A percentile compares a stretch with the other conserved stretches of the same genome.
Evolutionary conservation across 495 filamentous ascomycete genomes (phyloP).

Genomic region (Chaetomium fimeti): DNA sequence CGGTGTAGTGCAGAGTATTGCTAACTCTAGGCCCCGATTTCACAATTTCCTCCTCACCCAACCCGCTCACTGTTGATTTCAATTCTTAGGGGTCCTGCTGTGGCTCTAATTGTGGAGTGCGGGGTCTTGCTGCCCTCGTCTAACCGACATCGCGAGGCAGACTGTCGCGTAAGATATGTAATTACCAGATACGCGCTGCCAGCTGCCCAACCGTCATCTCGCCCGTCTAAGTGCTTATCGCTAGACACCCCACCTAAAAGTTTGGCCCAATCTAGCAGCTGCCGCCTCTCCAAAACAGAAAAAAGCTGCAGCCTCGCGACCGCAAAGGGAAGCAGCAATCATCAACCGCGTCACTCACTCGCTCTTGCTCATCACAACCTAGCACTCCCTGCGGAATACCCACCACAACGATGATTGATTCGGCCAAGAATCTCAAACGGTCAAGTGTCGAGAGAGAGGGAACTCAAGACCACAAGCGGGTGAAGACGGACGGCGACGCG

Average conservation of each 20-base stretch:
- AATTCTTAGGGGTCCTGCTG: constrained; percentile 5
- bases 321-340: constrained; percentile 8
- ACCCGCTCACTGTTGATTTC: constrained; percentile 11
- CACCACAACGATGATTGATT: constrained; percentile 22
- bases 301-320: constrained; percentile 26
- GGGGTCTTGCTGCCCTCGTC: constrained; percentile 2
- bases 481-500: constrained; percentile 37
- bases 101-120: constrained; percentile 12
- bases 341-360: background rate
- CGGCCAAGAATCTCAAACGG: constrained; percentile 32
- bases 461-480: constrained; percentile 35
- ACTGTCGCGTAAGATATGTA: background rate
- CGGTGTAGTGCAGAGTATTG: background rate
- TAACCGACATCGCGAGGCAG: background rate
- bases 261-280: constrained; percentile 16
- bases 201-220: background rate
- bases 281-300: constrained; percentile 19
- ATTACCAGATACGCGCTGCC: background rate
- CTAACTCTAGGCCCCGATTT: background rate
- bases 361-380: background rate
- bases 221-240: constrained; percentile 22
- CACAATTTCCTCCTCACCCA: constrained; percentile 9
- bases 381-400: background rate
- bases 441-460: constrained; percentile 32
- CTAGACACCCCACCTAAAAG: constrained; percentile 16